Conservation (phyloP, 169 alveolate genomes). For the Theileria sp. region DNA sequence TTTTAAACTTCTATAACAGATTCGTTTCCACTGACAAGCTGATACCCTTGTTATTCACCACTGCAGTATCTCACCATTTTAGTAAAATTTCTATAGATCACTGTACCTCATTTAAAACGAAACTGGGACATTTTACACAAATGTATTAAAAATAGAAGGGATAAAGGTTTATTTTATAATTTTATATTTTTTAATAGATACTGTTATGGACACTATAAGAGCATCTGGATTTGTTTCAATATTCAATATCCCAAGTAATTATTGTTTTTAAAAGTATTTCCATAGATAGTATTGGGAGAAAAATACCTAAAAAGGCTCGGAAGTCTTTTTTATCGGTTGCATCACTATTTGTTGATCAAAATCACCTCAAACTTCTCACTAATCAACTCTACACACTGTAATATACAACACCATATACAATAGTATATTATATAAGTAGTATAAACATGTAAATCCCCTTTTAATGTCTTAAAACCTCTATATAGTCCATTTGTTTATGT, state of each 20-base stretch:
- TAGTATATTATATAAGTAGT: neutral
- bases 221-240: neutral
- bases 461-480: too few species aligned
- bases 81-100: neutral
- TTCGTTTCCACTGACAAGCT: constrained; percentile 9
- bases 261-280: neutral
- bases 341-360: neutral
- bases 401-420: neutral
- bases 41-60: neutral
- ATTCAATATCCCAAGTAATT: neutral
- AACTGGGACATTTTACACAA: constrained; percentile 3
- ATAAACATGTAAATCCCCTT: neutral
- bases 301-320: neutral
- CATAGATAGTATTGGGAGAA: neutral
- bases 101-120: constrained; percentile 2
- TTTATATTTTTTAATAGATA: neutral
- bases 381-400: neutral
- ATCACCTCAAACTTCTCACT: neutral
- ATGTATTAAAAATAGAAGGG: neutral
- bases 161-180: neutral
- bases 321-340: neutral
- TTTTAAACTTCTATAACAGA: neutral
- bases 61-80: neutral
- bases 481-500: too few species aligned
- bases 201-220: neutral